phyloP scores from a whole-genome alignment of 768 basidiomycete species.

The Podaxis mareebaensis region DNA sequence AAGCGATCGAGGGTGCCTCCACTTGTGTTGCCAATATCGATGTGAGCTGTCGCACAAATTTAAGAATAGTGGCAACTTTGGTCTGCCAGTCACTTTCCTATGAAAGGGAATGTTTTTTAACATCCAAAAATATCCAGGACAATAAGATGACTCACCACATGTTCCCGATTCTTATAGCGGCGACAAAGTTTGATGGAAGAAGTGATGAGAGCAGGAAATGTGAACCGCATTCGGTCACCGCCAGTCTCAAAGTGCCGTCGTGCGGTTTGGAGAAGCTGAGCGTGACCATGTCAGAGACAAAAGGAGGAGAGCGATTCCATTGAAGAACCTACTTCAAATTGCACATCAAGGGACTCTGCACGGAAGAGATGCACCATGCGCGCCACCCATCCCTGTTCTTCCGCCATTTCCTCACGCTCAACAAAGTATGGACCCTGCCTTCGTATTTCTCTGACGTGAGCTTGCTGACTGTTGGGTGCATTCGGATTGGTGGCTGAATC shows the following conservation, averaged over 20 bases:
- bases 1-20: conserved; percentile 88
- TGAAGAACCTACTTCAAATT: conserved; percentile 73
- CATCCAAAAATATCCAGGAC: background rate
- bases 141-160: conserved; percentile 46
- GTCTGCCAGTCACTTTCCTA: conserved; percentile 87
- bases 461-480: conserved; percentile 33
- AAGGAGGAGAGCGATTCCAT: background rate
- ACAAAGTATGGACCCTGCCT: conserved; percentile 59
- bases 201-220: conserved; percentile 95
- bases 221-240: conserved; percentile 94
- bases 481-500: conserved; percentile 39
- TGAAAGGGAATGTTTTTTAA: conserved; percentile 9
- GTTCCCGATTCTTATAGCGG: conserved; percentile 83
- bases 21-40: conserved; percentile 92
- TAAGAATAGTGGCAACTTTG: conserved; percentile 86
- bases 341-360: conserved; percentile 81
- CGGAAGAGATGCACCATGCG: conserved; percentile 97
- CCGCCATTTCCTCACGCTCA: conserved; percentile 90
- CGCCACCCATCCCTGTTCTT: conserved; percentile 99
- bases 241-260: conserved; percentile 88
- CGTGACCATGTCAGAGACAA: conserved; percentile 1
- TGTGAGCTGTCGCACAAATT: conserved; percentile 91
- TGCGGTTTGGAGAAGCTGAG: conserved; percentile 86
- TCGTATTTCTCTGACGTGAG: conserved; percentile 44
- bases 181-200: conserved; percentile 91